Evolutionary conservation across 106 monocot genomes (phyloP), one percentile per base, ranked within the genome.

Genomic region (Iris macrosiphon): DNA sequence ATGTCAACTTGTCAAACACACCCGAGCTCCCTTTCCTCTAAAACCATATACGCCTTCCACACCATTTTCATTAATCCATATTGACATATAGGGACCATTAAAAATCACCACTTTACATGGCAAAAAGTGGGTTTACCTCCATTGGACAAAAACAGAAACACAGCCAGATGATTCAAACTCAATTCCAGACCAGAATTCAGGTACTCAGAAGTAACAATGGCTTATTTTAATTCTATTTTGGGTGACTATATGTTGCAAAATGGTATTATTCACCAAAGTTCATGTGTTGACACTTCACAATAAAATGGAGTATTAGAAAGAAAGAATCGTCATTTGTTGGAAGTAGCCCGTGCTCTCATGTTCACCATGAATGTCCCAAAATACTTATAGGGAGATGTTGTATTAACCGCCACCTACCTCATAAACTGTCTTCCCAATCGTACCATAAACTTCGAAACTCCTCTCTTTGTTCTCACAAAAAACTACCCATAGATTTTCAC

Each of bases 311-410:
- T n/a, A n/a, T n/a, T n/a, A n/a, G n/a, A 51, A 51, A 29, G 51
- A 51, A 51, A 51, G 12, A 51, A 27, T 29, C 29, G 12, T 29
- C n/a, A 15, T 29, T 4, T 29, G 8, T 11, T 51, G 7, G 26
- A 29, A 51, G 13, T 51, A 15, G 24, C 26, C 1, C 7, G 28
- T 2, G 25, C 24, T 10, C 11, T 29, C 4, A 51, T 51, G 51
- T 51, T 51, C 15, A 51, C 28, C 3, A 51, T 29, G 27, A 24
- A 51, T 26, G 51, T 51, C 27, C 51, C 51, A 9, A 51, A 51
- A 51, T 51, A 51, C 26, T 27, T 51, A 10, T 51, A 15, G 2
- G 2, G 28, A 15, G 28, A 29, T 12, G 5, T 24, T 11, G 29
- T 28, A 3, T 29, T 51, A 13, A 51, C 28, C 12, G 0, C 28